phyloP scores from a whole-genome alignment of 192 early-diverging fungal genomes.

The Rhizoclosmatium sp. region DNA sequence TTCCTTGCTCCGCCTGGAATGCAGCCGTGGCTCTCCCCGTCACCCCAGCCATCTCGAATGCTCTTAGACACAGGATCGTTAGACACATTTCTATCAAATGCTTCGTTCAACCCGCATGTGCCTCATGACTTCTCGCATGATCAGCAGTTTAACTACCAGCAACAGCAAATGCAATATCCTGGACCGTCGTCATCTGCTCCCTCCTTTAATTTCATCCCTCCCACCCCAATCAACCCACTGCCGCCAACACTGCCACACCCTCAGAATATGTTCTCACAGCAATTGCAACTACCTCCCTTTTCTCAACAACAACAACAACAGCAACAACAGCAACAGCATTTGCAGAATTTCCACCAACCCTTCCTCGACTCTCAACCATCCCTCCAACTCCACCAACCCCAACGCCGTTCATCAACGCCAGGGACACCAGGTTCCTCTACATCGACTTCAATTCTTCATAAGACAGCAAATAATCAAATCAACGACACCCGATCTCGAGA shows the following conservation, averaged over 20 bases:
- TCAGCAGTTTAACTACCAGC: background rate
- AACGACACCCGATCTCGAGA: background rate
- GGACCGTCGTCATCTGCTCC: background rate
- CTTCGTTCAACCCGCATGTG: too few relatives aligned
- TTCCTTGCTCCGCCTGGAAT: too few relatives aligned
- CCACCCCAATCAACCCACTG: background rate
- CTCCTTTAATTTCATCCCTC: background rate
- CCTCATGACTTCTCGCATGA: too few relatives aligned
- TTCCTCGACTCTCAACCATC: background rate
- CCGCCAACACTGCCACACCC: background rate
- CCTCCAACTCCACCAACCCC: background rate
- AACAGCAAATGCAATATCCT: background rate
- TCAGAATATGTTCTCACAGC: background rate
- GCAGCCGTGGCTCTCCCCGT: too few relatives aligned
- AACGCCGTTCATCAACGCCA: background rate
- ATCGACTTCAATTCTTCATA: background rate
- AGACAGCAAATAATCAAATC: background rate
- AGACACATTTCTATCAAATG: too few relatives aligned
- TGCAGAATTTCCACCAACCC: background rate
- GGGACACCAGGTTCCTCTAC: background rate
- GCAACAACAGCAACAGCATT: background rate
- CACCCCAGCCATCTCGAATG: too few relatives aligned
- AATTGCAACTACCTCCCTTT: background rate
- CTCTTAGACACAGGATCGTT: too few relatives aligned
- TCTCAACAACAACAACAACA: conserved; percentile 4